Percentiles rank a stretch among this genome's conserved stretches.
These are phyloP conservation scores for Monosporascus sp. DNA, from an alignment of 2,329 filamentous ascomycete genomes.

Conservation along the genomic window DNA sequence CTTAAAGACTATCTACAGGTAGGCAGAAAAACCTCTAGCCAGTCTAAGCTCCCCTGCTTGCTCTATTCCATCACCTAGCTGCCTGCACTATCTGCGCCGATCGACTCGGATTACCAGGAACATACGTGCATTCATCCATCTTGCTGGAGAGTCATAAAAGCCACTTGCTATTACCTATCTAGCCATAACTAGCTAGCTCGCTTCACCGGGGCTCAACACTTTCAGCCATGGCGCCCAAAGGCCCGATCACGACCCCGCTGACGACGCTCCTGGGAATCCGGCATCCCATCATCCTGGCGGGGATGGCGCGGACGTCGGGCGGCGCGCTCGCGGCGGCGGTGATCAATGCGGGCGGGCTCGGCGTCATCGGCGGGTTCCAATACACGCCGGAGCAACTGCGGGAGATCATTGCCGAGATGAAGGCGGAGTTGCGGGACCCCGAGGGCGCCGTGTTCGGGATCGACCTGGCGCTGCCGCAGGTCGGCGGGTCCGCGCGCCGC, in stretches of 20 bases:
- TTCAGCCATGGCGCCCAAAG: slow-evolving; percentile 33
- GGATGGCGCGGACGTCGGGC: slow-evolving; percentile 84
- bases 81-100: no score
- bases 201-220: not conserved
- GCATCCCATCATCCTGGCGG: slow-evolving; percentile 86
- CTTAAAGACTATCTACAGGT: no score
- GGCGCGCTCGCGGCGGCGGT: slow-evolving; percentile 77
- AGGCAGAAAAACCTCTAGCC: no score
- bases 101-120: no score
- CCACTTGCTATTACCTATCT: no score
- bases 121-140: no score
- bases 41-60: no score
- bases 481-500: slow-evolving; percentile 76
- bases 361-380: slow-evolving; percentile 66
- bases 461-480: slow-evolving; percentile 84
- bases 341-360: slow-evolving; percentile 81
- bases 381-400: slow-evolving; percentile 72
- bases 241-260: slow-evolving; percentile 68
- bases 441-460: slow-evolving; percentile 82
- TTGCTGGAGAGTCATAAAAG: no score
- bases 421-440: slow-evolving; percentile 61
- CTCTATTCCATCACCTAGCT: no score
- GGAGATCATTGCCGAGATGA: slow-evolving; percentile 79
- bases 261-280: slow-evolving; percentile 74
- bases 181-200: no score